phyloP scores from a whole-genome alignment of 805 yeast species.

The Wickerhamiella siamensis region DNA sequence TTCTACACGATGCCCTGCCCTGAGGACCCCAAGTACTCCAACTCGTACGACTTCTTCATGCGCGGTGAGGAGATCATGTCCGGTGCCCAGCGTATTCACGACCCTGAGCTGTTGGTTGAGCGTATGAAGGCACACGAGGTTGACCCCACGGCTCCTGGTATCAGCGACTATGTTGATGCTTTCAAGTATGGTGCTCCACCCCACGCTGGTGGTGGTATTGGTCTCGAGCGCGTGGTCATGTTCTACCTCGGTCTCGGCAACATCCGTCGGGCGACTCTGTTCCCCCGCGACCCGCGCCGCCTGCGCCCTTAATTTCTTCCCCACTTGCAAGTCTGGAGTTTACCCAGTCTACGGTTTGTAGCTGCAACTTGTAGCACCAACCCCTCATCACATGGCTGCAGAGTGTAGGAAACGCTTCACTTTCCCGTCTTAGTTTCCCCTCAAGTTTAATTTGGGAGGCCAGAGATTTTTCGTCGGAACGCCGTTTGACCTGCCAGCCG shows the following conservation, averaged over 20 bases:
- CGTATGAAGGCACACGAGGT: conserved; percentile 76
- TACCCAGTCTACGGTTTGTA: too few relatives aligned
- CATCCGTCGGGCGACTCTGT: conserved; percentile 94
- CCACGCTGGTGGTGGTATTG: conserved; percentile 99
- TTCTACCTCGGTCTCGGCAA: conserved; percentile 93
- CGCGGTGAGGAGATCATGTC: conserved; percentile 98
- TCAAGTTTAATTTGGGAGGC: too few relatives aligned
- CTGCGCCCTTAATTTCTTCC: conserved; percentile 45
- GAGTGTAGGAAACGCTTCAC: too few relatives aligned
- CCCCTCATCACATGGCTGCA: too few relatives aligned
- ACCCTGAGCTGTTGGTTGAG: conserved; percentile 63
- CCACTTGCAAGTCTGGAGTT: too few relatives aligned
- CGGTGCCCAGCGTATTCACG: conserved; percentile 99
- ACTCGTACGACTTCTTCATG: conserved; percentile 99
- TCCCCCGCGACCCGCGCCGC: conserved; percentile 98
- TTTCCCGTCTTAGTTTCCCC: too few relatives aligned
- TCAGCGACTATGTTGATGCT: conserved; percentile 83
- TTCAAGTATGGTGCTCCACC: conserved; percentile 94
- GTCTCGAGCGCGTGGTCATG: conserved; percentile 97
- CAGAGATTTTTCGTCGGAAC: too few relatives aligned
- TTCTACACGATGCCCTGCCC: conserved; percentile 99
- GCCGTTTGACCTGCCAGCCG: too few relatives aligned
- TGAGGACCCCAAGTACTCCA: conserved; percentile 79
- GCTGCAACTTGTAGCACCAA: too few relatives aligned
- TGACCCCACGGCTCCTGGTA: conserved; percentile 66